Base-by-base conservation (phyloP, 2,329 filamentous ascomycete species). In the Nemania serpens region DNA sequence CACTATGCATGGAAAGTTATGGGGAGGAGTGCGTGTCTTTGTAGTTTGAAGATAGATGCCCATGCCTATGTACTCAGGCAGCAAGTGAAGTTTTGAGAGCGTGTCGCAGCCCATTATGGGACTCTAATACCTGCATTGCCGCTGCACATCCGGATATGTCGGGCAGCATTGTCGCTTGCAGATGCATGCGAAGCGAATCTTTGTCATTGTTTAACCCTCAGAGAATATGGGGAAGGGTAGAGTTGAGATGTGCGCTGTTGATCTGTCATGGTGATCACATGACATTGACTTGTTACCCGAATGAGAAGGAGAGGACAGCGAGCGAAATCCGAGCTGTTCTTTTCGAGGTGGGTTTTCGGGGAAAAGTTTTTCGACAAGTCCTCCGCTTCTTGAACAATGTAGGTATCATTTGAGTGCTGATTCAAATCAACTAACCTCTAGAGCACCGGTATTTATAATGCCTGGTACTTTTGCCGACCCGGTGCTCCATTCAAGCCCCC, bases 121-220 rank as follows among this genome's bases (percentile, higher is more conserved):
- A 55, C 20, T 61, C 41, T 53, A 53, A 42, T 25, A 39, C 50
- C 13, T 52, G 50, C 62, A 62, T 59, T 57, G 20, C 58, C 20
- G 55, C 62, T 55, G 55, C 29, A 46, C 45, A 22, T 49, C 25
- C 46, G 46, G 61, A 61, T 58, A 17, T 43, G 34, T 45, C 58
- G 49, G 54, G 43, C 25, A 18, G 36, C 20, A 45, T 41, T 51
- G 37, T 29, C 33, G 42, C 47, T 41, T 55, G 53, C 49, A 63
- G 45, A 22, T 63, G 50, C 46, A 55, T 29, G 36, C 36, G n/a
- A 34, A 42, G 34, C n/a, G n/a, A n/a, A n/a, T n/a, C 7, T 43
- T 45, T n/a, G 5, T 36, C 22, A 2, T 3, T 17, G 17, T 36
- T 17, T 18, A 51, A 41, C 20, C 15, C 11, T 42, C 2, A 22